A percentile compares a stretch with the other conserved stretches of the same genome.
Evolutionary conservation across 441 rosid genomes (phyloP).

Genomic region (Omphalea diandra): DNA sequence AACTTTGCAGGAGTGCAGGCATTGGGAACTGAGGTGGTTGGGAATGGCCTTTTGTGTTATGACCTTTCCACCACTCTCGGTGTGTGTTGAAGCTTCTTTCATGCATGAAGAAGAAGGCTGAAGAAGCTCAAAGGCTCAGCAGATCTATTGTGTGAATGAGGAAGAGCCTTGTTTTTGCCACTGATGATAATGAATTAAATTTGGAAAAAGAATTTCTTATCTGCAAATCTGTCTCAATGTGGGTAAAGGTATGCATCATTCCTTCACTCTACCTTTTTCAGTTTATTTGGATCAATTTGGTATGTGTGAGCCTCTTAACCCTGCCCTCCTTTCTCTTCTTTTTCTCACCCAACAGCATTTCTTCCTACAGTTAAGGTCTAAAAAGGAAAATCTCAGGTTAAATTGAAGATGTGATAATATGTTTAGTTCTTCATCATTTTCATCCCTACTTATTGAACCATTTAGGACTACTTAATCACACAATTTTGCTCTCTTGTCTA

Average conservation of each 20-base stretch:
- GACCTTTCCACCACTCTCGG: constrained; percentile 40
- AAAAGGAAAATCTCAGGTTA: background rate
- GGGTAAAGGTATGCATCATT: constrained; percentile 11
- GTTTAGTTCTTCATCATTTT: background rate
- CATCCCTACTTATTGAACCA: too few species aligned
- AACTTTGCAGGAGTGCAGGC: constrained; percentile 72
- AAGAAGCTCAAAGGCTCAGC: constrained; percentile 36
- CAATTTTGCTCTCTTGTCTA: background rate
- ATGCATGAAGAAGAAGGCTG: constrained; percentile 23
- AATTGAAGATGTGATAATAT: background rate
- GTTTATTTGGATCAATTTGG: background rate
- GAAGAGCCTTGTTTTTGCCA: constrained; percentile 27
- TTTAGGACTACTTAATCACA: background rate
- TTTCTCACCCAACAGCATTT: too few species aligned
- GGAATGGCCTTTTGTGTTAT: constrained; percentile 21
- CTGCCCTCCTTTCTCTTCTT: too few species aligned
- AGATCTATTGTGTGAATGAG: constrained; percentile 21
- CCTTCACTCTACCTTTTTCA: background rate
- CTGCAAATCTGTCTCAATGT: constrained; percentile 13
- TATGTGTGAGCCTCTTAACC: background rate
- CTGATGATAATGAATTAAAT: constrained; percentile 27
- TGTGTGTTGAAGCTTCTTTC: constrained; percentile 37
- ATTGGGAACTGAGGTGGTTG: constrained; percentile 44
- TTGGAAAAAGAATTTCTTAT: constrained; percentile 22
- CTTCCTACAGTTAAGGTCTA: background rate